These are phyloP conservation scores for Umbilicaria muhlenbergii DNA, from an alignment of 495 filamentous ascomycete genomes.

Conservation along the genomic window DNA sequence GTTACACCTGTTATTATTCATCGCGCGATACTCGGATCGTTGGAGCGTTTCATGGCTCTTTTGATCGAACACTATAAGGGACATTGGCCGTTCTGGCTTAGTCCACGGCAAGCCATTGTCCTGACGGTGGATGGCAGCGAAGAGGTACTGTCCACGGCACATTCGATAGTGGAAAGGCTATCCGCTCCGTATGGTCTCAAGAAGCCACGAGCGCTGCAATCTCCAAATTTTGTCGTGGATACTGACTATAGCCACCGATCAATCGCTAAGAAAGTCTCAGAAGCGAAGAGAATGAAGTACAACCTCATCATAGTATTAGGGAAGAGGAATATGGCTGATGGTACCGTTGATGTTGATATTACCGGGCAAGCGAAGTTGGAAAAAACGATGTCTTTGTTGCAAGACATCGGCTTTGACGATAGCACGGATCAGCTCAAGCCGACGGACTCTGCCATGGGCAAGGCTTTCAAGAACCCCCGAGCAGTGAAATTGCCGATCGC, in stretches of 20 bases:
- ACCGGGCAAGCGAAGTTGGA: constrained; percentile 20
- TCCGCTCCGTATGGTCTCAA: constrained; percentile 2
- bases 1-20: constrained; percentile 77
- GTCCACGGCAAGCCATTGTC: constrained; percentile 65
- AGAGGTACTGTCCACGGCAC: constrained; percentile 27
- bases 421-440: constrained; percentile 18
- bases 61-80: constrained; percentile 75
- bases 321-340: constrained; percentile 30
- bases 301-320: constrained; percentile 64
- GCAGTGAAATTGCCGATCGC: constrained; percentile 24
- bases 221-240: constrained; percentile 49
- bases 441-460: constrained; percentile 12
- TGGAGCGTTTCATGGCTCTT: constrained; percentile 77
- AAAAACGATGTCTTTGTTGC: constrained; percentile 10
- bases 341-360: constrained; percentile 29
- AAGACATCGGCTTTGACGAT: constrained; percentile 22
- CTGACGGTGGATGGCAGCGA: constrained; percentile 56
- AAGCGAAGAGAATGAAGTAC: constrained; percentile 60
- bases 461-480: constrained; percentile 22
- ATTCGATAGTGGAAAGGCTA: constrained; percentile 17
- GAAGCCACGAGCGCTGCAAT: constrained; percentile 16
- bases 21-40: constrained; percentile 70
- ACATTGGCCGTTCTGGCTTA: constrained; percentile 84
- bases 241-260: constrained; percentile 48
- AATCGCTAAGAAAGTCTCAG: constrained; percentile 50